Base-by-base conservation (phyloP, 768 basidiomycete species). In the Hortiboletus campestris region DNA sequence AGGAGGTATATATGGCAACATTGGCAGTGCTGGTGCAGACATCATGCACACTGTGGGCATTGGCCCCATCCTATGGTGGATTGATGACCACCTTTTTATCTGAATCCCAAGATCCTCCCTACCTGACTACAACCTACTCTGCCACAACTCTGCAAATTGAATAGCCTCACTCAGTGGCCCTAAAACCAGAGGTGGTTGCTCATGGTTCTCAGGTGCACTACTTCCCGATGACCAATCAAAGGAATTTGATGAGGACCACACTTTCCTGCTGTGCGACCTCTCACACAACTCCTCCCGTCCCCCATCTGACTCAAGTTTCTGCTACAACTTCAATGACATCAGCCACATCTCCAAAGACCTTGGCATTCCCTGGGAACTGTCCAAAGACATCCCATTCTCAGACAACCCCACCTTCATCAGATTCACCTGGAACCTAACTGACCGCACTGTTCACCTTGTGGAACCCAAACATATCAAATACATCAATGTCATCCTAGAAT, bases 321-420 rank as follows among this genome's bases (percentile, higher is more conserved):
- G 29, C 19, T 76, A 72, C 52, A 46, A 51, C 49, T 51, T 65
- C 4, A 52, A 29, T 1, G 76, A 80, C 54, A 76, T 81, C 25
- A 66, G 79, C 41, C 9, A 3, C 0, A 28, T 78, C 0, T 75
- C 75, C 0, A 16, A 43, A 0, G 17, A 39, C 2, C 66, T 77
- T 11, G 72, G 75, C 1, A 67, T 70, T 11, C 61, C 67, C 0
- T 75, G 74, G 74, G 64, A 72, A 19, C 0, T 29, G 0, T 51
- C 55, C 6, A 77, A 78, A 53, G 64, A 69, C 28, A 53, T 59
- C 3, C 63, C 60, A 0, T 77, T 49, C 6, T 39, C n/a, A 4
- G 0, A 6, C 6, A 10, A 39, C 2, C 34, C 43, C n/a, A 52
- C 51, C 12, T 52, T 52, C 13, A 28, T 52, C 5, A 25, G 51